A percentile compares a stretch with the other conserved stretches of the same genome.
Conservation (phyloP, 2,329 filamentous ascomycete species). For the Penicillium sp. region DNA sequence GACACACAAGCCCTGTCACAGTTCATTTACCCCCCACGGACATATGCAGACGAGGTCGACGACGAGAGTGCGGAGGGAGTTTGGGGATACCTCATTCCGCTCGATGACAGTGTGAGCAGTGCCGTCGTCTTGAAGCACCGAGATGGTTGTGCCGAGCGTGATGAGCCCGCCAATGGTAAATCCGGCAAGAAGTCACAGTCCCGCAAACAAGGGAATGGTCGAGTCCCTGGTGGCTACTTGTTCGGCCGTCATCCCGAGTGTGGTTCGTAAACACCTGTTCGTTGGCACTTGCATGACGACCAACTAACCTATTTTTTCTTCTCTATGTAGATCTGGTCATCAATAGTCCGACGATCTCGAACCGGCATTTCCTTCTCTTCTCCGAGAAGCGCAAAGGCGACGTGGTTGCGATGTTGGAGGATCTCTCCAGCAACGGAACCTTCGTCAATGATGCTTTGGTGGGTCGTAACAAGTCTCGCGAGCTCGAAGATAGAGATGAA, state of each 20-base stretch:
- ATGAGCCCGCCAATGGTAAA: slow-evolving; percentile 36
- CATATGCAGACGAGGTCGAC: slow-evolving; percentile 79
- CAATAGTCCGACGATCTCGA: slow-evolving; percentile 81
- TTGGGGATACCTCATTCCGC: slow-evolving; percentile 91
- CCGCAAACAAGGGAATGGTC: slow-evolving; percentile 62
- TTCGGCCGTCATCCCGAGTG: slow-evolving; percentile 94
- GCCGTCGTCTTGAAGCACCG: slow-evolving; percentile 77
- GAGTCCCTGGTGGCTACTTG: slow-evolving; percentile 81
- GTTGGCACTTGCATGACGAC: slow-evolving; percentile 6
- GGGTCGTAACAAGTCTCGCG: slow-evolving; percentile 87
- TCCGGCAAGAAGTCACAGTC: slow-evolving; percentile 46
- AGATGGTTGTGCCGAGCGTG: slow-evolving; percentile 66
- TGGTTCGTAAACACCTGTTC: slow-evolving; percentile 62
- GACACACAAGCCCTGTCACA: slow-evolving; percentile 84
- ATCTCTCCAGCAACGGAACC: slow-evolving; percentile 94
- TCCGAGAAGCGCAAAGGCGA: slow-evolving; percentile 64
- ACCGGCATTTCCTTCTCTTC: slow-evolving; percentile 67
- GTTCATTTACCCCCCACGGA: slow-evolving; percentile 73
- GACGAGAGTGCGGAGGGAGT: slow-evolving; percentile 85
- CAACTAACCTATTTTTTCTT: slow-evolving; percentile 21
- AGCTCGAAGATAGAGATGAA: slow-evolving; percentile 88
- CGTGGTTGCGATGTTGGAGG: slow-evolving; percentile 78
- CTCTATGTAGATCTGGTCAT: slow-evolving; percentile 69
- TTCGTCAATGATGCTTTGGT: slow-evolving; percentile 92
- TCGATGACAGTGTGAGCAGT: slow-evolving; percentile 73